These are phyloP conservation scores for Discostella pseudostelligera DNA, from an alignment of 108 stramenopile species.

Conservation along the genomic window DNA sequence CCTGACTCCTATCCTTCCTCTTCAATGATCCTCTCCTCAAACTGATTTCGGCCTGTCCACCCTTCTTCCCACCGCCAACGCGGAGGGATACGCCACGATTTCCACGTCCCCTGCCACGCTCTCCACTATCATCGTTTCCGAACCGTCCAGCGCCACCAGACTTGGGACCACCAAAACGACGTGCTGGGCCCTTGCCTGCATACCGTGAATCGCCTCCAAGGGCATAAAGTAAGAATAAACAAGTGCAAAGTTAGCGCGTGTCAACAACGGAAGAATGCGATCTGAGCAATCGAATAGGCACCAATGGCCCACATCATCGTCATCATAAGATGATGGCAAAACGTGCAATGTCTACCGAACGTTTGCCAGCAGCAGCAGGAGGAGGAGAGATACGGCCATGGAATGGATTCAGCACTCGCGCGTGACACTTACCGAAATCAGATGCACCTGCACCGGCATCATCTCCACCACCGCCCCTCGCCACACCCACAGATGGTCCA, in stretches of 20 bases:
- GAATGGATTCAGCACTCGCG: no score
- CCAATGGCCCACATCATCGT: constrained; percentile 3
- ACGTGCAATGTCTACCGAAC: no score
- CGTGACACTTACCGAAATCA: constrained; percentile 5
- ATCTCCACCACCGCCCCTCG: constrained; percentile 20
- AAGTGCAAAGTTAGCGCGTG: constrained; percentile 1
- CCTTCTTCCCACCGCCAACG: constrained; percentile 64
- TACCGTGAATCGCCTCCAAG: constrained; percentile 17
- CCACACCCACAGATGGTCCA: constrained; percentile 4
- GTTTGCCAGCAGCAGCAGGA: not conserved
- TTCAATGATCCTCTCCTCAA: constrained; percentile 70
- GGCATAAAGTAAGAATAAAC: not conserved
- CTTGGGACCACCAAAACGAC: constrained; percentile 29
- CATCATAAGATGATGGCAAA: not conserved
- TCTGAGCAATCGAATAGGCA: no score
- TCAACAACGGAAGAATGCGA: not conserved
- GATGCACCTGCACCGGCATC: constrained; percentile 3
- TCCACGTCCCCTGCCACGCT: constrained; percentile 24
- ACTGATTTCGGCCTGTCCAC: constrained; percentile 49
- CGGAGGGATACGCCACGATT: constrained; percentile 57
- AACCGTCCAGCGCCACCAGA: constrained; percentile 17
- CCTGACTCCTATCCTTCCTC: constrained; percentile 68
- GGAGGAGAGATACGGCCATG: not conserved
- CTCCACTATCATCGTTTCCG: constrained; percentile 17
- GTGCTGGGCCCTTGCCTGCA: constrained; percentile 36